Conservation (phyloP, 1,284 basidiomycete genomes). For the Rhodofomes roseus region DNA sequence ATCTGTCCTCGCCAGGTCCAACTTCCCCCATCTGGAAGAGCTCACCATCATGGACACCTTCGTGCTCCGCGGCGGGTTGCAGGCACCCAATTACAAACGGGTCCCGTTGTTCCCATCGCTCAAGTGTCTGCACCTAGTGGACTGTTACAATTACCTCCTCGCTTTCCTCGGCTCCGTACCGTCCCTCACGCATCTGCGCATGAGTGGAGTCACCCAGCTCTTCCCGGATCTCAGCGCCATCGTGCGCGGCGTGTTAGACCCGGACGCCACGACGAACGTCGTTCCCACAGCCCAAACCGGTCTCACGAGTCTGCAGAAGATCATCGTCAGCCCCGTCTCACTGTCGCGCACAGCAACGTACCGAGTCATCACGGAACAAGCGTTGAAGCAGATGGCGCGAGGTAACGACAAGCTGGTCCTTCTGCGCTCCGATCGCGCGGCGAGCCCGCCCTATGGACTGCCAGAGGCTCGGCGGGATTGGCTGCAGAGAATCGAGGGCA, state of each 20-base stretch:
- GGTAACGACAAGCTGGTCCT: neutral
- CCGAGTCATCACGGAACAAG: neutral
- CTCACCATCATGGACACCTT: neutral
- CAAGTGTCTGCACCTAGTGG: neutral
- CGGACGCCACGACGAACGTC: neutral
- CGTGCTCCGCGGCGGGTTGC: neutral
- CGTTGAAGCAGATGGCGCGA: neutral
- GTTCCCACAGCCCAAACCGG: neutral
- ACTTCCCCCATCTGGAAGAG: neutral
- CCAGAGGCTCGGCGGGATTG: neutral
- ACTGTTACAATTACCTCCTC: neutral
- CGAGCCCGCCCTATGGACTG: neutral
- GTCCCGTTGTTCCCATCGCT: neutral
- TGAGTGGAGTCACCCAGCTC: neutral
- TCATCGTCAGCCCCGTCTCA: neutral
- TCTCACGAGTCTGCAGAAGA: neutral
- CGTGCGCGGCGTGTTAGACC: neutral
- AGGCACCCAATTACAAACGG: neutral
- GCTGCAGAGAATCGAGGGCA: slow-evolving; percentile 1
- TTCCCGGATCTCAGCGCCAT: neutral
- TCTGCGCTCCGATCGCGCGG: neutral
- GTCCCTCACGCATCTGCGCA: neutral
- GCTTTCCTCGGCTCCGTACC: neutral
- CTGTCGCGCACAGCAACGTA: neutral
- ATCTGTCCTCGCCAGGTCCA: neutral